phyloP scores from a whole-genome alignment of 1,284 basidiomycete genomes.

The Sparassis latifolia region DNA sequence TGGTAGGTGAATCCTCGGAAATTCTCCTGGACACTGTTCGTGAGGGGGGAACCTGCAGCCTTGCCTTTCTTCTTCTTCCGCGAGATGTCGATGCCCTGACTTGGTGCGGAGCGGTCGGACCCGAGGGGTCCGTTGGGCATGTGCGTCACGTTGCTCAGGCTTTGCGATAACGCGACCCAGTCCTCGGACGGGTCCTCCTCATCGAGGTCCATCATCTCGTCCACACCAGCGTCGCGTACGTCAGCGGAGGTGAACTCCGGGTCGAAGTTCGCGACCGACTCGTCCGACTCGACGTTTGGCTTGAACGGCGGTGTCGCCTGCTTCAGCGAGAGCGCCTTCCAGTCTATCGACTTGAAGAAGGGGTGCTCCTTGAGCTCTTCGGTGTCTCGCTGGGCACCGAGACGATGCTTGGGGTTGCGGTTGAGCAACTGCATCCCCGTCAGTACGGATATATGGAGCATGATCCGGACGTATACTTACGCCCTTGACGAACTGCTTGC shows the following conservation, averaged over 20 bases:
- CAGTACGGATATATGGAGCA: constrained; percentile 7
- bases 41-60: constrained; percentile 53
- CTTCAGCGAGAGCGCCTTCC: constrained; percentile 80
- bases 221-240: constrained; percentile 63
- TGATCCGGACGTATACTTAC: constrained; percentile 42
- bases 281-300: constrained; percentile 96
- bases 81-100: constrained; percentile 49
- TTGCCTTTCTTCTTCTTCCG: constrained; percentile 40
- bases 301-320: constrained; percentile 98
- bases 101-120: constrained; percentile 35
- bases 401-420: constrained; percentile 94
- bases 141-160: constrained; percentile 38
- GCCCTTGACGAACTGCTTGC: constrained; percentile 99
- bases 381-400: constrained; percentile 88
- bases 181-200: constrained; percentile 73
- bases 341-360: constrained; percentile 93
- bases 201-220: constrained; percentile 53
- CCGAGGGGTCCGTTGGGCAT: constrained; percentile 72
- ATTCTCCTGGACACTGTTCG: constrained; percentile 89
- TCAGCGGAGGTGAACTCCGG: constrained; percentile 94
- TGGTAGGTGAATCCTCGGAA: constrained; percentile 90
- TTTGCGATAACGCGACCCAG: constrained; percentile 47
- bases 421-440: constrained; percentile 72
- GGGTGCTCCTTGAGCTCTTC: constrained; percentile 94
- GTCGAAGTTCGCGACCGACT: constrained; percentile 97